A percentile compares a stretch with the other conserved stretches of the same genome.
Evolutionary conservation across 257 asterid genomes (phyloP).

Genomic region (Plantago elongata): DNA sequence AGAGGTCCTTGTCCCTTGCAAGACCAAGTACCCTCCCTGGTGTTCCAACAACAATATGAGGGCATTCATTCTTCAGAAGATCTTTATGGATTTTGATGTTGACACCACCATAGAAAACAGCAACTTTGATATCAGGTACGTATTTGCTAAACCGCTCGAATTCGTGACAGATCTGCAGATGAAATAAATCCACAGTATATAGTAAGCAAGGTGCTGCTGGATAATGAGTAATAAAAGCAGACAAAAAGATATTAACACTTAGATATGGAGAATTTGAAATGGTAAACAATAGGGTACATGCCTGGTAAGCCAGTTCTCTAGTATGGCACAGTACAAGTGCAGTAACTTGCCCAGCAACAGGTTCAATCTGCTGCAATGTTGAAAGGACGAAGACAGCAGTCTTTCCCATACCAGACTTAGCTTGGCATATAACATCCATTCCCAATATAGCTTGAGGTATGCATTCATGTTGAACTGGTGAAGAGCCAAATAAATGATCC

Average conservation of each 20-base stretch:
- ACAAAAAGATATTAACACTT: background rate
- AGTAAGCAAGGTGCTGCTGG: constrained; percentile 6
- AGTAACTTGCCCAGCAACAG: constrained; percentile 83
- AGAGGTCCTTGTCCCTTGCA: constrained; percentile 50
- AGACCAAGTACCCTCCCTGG: constrained; percentile 58
- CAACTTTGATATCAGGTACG: constrained; percentile 46
- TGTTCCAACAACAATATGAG: constrained; percentile 63
- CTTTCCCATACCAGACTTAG: constrained; percentile 96
- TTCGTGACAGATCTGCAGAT: constrained; percentile 50
- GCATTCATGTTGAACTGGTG: constrained; percentile 96
- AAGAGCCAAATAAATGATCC: constrained; percentile 77
- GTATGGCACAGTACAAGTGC: constrained; percentile 83
- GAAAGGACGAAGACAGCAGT: constrained; percentile 92
- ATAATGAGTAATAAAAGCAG: background rate
- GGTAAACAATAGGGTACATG: constrained; percentile 11
- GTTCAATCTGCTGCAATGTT: constrained; percentile 86
- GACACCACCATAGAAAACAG: constrained; percentile 57
- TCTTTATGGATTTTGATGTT: constrained; percentile 47
- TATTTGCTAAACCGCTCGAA: constrained; percentile 54
- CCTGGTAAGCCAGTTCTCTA: constrained; percentile 91
- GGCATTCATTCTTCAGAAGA: constrained; percentile 55
- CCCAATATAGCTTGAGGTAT: constrained; percentile 96
- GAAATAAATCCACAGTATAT: background rate
- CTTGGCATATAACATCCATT: constrained; percentile 97
- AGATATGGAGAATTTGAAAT: background rate